Evolutionary conservation across 2,329 filamentous ascomycete species (phyloP).

Genomic region (Beauveria varroae): DNA sequence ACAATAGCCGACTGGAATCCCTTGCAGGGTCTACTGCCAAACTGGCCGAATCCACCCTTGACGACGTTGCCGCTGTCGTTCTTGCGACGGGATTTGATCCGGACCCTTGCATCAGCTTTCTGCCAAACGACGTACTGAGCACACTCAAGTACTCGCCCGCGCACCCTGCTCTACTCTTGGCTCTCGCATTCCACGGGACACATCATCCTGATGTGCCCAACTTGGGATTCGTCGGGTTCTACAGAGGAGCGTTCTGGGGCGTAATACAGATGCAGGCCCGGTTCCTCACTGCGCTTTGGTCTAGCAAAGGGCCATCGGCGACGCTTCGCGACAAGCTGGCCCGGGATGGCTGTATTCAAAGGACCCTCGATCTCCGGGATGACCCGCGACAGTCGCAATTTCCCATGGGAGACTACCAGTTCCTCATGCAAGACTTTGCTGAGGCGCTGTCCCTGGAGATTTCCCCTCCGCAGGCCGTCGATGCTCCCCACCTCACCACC

Average conservation of each 20-base stretch:
- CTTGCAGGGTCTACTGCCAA: constrained; percentile 29
- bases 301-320: constrained; percentile 18
- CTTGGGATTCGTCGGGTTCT: constrained; percentile 76
- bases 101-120: constrained; percentile 54
- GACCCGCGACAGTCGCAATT: constrained; percentile 57
- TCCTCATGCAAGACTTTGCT: constrained; percentile 65
- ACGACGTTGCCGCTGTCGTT: constrained; percentile 58
- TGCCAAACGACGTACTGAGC: constrained; percentile 48
- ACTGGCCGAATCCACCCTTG: constrained; percentile 29
- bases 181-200: constrained; percentile 61
- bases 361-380: constrained; percentile 42
- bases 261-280: constrained; percentile 82
- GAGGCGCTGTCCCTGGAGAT: constrained; percentile 47
- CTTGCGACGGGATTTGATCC: constrained; percentile 71
- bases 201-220: constrained; percentile 52
- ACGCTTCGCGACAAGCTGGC: constrained; percentile 33
- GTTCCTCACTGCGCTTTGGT: constrained; percentile 57
- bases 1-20: constrained; percentile 36
- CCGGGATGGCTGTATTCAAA: constrained; percentile 36
- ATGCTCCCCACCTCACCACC: constrained; percentile 28
- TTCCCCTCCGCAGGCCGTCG: constrained; percentile 21
- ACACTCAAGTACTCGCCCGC: constrained; percentile 49
- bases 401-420: constrained; percentile 76
- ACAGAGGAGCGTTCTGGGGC: constrained; percentile 78
- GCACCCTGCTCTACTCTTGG: constrained; percentile 51